Percentiles rank a stretch among this genome's conserved stretches.
These are phyloP conservation scores for Lepidopterella palustris DNA, from an alignment of 495 filamentous ascomycete genomes.

Conservation along the genomic window DNA sequence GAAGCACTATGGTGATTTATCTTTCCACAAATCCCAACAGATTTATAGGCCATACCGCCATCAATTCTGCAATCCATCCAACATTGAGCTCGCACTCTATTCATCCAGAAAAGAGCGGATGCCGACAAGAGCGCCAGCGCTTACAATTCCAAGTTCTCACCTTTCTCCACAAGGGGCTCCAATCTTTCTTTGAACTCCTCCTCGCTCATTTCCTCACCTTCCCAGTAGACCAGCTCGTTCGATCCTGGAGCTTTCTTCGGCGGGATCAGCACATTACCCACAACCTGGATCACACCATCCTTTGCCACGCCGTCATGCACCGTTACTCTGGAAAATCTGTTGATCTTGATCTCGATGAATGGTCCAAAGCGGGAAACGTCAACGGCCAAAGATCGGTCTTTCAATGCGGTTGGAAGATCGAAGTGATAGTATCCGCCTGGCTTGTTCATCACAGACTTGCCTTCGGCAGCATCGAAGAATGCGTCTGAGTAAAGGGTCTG, in stretches of 20 bases:
- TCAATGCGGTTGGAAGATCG: constrained; percentile 60
- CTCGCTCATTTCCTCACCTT: constrained; percentile 51
- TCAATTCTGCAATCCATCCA: no score
- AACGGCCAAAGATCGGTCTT: constrained; percentile 52
- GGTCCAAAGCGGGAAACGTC: constrained; percentile 60
- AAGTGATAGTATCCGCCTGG: constrained; percentile 34
- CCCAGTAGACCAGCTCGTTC: constrained; percentile 31
- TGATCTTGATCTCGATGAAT: constrained; percentile 61
- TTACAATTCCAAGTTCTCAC: constrained; percentile 26
- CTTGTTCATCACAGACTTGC: constrained; percentile 25
- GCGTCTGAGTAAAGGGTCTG: constrained; percentile 78
- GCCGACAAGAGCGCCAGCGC: no score
- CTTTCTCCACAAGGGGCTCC: constrained; percentile 40
- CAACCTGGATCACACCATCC: constrained; percentile 73
- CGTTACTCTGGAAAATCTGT: constrained; percentile 55
- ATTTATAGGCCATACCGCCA: no score
- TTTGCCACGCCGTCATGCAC: constrained; percentile 59
- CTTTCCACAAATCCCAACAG: no score
- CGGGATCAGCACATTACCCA: constrained; percentile 65
- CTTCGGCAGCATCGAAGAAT: constrained; percentile 49
- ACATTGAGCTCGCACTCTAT: no score
- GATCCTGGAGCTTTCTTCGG: constrained; percentile 48
- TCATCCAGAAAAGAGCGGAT: no score
- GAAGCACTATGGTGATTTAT: no score
- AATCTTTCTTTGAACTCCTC: constrained; percentile 59